These are phyloP conservation scores for Talaromyces sp. DNA, from an alignment of 2,329 filamentous ascomycete genomes.

Conservation along the genomic window DNA sequence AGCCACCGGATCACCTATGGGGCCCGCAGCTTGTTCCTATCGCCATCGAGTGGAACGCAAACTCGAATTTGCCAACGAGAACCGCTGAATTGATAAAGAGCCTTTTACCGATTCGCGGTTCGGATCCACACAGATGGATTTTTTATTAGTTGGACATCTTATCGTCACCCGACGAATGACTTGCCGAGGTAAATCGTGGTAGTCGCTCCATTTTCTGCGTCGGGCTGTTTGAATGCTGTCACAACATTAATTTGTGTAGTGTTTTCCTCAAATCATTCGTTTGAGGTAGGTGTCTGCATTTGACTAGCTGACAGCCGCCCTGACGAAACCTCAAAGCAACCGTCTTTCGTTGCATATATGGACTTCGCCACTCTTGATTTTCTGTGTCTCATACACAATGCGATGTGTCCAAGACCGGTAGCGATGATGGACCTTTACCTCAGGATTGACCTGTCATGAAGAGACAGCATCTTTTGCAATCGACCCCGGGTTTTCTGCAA, in stretches of 20 bases:
- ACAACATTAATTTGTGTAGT: background rate
- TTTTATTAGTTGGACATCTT: background rate
- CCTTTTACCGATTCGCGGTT: slow-evolving; percentile 1
- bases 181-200: slow-evolving; percentile 12
- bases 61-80: background rate
- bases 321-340: background rate
- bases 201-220: background rate
- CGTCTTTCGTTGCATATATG: background rate
- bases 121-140: background rate
- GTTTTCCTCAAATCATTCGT: background rate
- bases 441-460: background rate
- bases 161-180: background rate
- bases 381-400: background rate
- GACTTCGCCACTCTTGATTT: background rate
- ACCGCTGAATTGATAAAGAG: slow-evolving; percentile 3
- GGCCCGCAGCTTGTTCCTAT: background rate
- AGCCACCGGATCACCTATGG: background rate
- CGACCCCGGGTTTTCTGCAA: background rate
- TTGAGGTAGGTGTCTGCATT: background rate
- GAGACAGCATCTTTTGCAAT: slow-evolving; percentile 47
- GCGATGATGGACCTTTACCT: background rate
- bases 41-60: background rate
- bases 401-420: background rate
- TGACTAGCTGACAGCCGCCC: background rate
- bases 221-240: background rate